Base-by-base conservation (phyloP, 2,329 filamentous ascomycete species). In the Verticillium zaregamsianum region DNA sequence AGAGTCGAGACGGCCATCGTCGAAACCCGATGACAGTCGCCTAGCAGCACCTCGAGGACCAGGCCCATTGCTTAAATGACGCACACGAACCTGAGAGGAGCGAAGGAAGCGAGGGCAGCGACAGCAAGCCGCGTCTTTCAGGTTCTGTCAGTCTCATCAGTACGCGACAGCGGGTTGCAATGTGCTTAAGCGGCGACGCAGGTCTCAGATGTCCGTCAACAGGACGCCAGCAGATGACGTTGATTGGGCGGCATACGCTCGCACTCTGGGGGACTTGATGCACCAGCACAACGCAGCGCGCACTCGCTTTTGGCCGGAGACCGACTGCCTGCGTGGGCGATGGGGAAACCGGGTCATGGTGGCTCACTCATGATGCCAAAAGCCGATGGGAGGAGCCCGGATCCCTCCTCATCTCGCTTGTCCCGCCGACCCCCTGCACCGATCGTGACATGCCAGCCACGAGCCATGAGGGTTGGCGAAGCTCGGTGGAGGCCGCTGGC, bases 241-340 rank as follows among this genome's bases (percentile, higher is more conserved):
- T 59, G 55, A 65, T 61, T 62, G 60, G 64, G 35, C 23, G 15
- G 37, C 35, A 39, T 62, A 64, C 62, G 60, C 60, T 23, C 25
- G 56, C 55, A 32, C n/a, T 32, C 20, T 49, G 28, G 33, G 40
- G 25, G n/a, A n/a, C 31, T 35, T 28, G 55, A 32, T 39, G 37
- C 56, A 31, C 5, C n/a, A n/a, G n/a, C n/a, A n/a, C 28, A 28
- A 28, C 28, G 28, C 28, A 28, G 28, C 4, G 28, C 5, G 28
- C 28, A 5, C 28, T 28, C 28, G 28, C 28, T 28, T 28, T 28
- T 28, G 28, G 5, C 28, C 28, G 28, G 28, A 28, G 28, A 28
- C 28, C 28, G 28, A 28, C 1, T 28, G 28, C 28, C 28, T 28
- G 28, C 28, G 28, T 49, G n/a, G 20, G 40, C 20, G 11, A 25